Evolutionary conservation across 2,329 filamentous ascomycete genomes (phyloP), one percentile per base, ranked within the genome.

Genomic region (Alternaria arborescens): DNA sequence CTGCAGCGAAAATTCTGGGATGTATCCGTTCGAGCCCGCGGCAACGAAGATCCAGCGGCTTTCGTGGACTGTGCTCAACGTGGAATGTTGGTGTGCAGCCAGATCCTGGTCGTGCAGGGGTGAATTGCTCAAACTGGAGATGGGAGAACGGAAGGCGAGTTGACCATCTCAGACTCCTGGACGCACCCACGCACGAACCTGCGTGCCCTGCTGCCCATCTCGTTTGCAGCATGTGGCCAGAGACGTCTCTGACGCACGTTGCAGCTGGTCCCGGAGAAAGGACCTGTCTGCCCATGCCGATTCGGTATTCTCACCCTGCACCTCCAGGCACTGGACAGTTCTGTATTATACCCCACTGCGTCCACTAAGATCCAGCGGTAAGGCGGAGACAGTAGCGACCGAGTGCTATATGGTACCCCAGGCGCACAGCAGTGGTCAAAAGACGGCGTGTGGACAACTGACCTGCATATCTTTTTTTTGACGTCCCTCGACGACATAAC

Each of bases 321-420:
- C 68, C 55, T 67, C 64, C 67, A 72, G 69, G 74, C 71, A 75
- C 66, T 66, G 55, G 62, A 62, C 64, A 62, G 62, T 62, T 50
- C 66, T 69, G 69, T 72, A 67, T 69, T 75, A 78, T 76, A 76
- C 72, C 73, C 73, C 74, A 72, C 72, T 64, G 61, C 57, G 68
- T 68, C 70, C 65, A 69, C 68, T 76, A 75, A 74, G 66, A 63
- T 66, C 52, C 59, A 66, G 66, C 62, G 58, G 67, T 60, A 64
- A 72, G 67, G 70, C 71, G 67, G 71, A 72, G 68, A 72, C 64
- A 52, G 65, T 69, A 69, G 66, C 68, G 67, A 64, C 73, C 69
- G 72, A 67, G 68, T 75, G 70, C 64, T 72, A 77, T 77, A 76
- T 75, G 71, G 70, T 77, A 73, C 69, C 67, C 65, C 70, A 74